These are phyloP conservation scores for Elasticomyces elasticus DNA, from an alignment of 495 filamentous ascomycete species.

Conservation along the genomic window DNA sequence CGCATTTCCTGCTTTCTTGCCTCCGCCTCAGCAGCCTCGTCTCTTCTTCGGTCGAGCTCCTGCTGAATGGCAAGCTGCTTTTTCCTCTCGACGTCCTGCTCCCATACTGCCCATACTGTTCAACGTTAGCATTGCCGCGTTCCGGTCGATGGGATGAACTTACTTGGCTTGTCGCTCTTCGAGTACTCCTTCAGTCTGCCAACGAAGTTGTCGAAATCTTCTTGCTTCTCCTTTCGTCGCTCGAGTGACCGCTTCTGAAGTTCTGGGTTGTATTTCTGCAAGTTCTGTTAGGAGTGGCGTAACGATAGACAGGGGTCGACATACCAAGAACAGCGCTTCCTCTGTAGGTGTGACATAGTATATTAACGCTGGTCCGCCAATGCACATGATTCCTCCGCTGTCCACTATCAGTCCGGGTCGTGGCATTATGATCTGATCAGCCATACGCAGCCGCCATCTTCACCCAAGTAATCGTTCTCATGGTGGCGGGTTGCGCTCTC, in stretches of 20 bases:
- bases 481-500: conserved; percentile 22
- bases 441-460: conserved; percentile 48
- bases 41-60: conserved; percentile 45
- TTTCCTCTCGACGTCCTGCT: conserved; percentile 34
- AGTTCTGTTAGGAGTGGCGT: not conserved
- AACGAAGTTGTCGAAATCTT: conserved; percentile 86
- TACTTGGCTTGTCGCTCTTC: conserved; percentile 81
- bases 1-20: conserved; percentile 55
- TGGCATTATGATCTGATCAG: not conserved
- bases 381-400: conserved; percentile 56
- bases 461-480: conserved; percentile 44
- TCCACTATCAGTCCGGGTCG: not conserved
- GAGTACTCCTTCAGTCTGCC: conserved; percentile 73
- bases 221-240: conserved; percentile 56
- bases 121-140: conserved; percentile 48
- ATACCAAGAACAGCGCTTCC: conserved; percentile 72
- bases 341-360: conserved; percentile 72
- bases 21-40: conserved; percentile 45
- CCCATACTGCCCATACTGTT: conserved; percentile 43
- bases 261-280: conserved; percentile 79
- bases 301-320: conserved; percentile 3
- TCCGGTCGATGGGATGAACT: conserved; percentile 21
- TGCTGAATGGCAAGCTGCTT: conserved; percentile 23
- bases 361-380: conserved; percentile 82
- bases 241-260: conserved; percentile 74